These are phyloP conservation scores for Cucurbita maxima DNA, from an alignment of 306 rosid genomes.

Conservation along the genomic window DNA sequence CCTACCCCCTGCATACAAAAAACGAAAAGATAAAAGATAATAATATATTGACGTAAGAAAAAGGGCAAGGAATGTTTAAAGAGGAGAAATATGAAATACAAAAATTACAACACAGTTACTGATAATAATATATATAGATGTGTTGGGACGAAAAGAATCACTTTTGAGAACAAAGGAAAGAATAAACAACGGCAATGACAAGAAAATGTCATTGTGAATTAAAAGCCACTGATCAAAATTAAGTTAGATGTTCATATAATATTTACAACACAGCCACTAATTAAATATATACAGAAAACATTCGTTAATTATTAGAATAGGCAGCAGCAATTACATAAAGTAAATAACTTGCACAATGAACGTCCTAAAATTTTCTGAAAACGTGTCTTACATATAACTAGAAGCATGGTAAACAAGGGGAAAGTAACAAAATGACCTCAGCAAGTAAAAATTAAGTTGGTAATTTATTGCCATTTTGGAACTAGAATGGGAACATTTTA, in stretches of 20 bases:
- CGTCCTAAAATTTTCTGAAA: neutral
- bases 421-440: neutral
- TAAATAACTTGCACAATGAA: neutral
- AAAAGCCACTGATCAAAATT: neutral
- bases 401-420: neutral
- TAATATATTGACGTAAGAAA: neutral
- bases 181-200: neutral
- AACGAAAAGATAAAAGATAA: neutral
- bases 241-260: neutral
- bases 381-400: neutral
- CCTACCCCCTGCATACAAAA: constrained; percentile 31
- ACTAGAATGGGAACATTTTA: neutral
- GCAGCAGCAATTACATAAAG: neutral
- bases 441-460: neutral
- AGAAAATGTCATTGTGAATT: neutral
- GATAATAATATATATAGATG: neutral
- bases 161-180: neutral
- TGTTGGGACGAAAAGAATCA: neutral
- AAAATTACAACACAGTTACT: neutral
- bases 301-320: neutral
- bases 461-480: neutral
- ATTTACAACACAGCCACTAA: neutral
- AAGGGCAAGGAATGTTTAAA: neutral
- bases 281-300: neutral
- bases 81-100: neutral